phyloP scores from a whole-genome alignment of 352 stramenopile genomes.

The Globisporangium perplexum region DNA sequence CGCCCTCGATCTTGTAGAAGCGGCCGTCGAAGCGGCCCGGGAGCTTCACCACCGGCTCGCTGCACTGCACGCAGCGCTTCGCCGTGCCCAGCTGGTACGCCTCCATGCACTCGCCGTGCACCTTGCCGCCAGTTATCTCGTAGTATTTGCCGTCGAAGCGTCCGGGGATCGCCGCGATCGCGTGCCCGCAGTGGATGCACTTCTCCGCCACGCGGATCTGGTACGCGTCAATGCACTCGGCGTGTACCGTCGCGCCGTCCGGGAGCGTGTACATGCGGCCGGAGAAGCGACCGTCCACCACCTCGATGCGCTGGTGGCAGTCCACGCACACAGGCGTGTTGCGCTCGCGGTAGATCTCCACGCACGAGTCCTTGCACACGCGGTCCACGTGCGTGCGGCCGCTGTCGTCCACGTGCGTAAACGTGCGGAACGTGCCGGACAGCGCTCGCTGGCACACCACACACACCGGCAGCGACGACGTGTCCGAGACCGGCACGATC shows the following conservation, averaged over 20 bases:
- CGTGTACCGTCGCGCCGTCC: conserved; percentile 70
- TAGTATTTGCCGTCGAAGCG: conserved; percentile 80
- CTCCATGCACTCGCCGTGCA: conserved; percentile 82
- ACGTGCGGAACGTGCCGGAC: conserved; percentile 60
- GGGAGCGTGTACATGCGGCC: conserved; percentile 75
- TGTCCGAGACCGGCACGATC: conserved; percentile 55
- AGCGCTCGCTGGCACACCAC: conserved; percentile 61
- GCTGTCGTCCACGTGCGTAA: conserved; percentile 41
- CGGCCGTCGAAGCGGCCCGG: conserved; percentile 64
- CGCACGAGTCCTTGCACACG: conserved; percentile 71
- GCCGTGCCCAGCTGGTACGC: conserved; percentile 64
- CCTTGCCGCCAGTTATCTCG: conserved; percentile 67
- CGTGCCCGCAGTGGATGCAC: conserved; percentile 71
- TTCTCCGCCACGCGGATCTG: conserved; percentile 76
- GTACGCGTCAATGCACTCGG: conserved; percentile 85
- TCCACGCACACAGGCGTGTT: conserved; percentile 74
- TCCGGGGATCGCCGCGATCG: conserved; percentile 69
- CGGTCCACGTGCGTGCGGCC: conserved; percentile 57
- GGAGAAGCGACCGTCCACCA: conserved; percentile 67
- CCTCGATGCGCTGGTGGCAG: conserved; percentile 71
- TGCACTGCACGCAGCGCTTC: conserved; percentile 68
- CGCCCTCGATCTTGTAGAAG: conserved; percentile 82
- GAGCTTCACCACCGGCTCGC: conserved; percentile 63
- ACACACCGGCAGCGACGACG: conserved; percentile 51
- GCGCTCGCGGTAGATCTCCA: conserved; percentile 64